Evolutionary conservation across 2,329 filamentous ascomycete genomes (phyloP).

Genomic region (Aureobasidium sp.): DNA sequence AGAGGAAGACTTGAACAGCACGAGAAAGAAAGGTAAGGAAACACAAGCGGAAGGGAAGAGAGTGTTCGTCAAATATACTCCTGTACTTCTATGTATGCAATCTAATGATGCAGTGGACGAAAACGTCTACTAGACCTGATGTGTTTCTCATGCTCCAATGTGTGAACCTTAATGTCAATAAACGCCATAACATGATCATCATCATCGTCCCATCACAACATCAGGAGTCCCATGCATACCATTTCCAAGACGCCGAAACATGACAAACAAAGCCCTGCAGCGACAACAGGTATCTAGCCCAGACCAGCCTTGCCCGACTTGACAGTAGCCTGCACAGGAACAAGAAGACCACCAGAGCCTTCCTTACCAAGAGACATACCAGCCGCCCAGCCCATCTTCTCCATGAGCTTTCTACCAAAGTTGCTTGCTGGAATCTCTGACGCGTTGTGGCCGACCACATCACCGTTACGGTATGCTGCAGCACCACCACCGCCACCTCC

Average conservation of each 20-base stretch:
- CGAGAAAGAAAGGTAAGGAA: neutral
- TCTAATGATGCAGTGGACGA: neutral
- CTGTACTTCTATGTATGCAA: neutral
- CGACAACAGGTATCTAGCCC: slow-evolving; percentile 39
- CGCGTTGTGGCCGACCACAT: slow-evolving; percentile 77
- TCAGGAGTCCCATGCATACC: neutral
- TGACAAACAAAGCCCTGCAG: neutral
- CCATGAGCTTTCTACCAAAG: slow-evolving; percentile 76
- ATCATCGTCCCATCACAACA: neutral
- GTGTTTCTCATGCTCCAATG: neutral
- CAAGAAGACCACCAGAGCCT: slow-evolving; percentile 82
- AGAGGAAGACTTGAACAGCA: slow-evolving; percentile 51
- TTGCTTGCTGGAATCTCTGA: slow-evolving; percentile 79
- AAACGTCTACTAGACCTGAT: neutral
- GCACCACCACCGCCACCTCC: slow-evolving; percentile 33
- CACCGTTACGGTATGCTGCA: slow-evolving; percentile 68
- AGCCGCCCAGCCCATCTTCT: slow-evolving; percentile 94
- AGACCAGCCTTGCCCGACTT: slow-evolving; percentile 81
- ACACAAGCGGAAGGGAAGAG: neutral
- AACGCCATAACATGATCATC: neutral
- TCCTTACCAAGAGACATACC: slow-evolving; percentile 75
- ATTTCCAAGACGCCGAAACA: neutral
- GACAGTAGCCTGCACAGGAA: slow-evolving; percentile 79
- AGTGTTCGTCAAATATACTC: neutral
- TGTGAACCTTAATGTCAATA: neutral